Evolutionary conservation across 2,329 filamentous ascomycete genomes (phyloP).

Genomic region (Rutstroemia sp.): DNA sequence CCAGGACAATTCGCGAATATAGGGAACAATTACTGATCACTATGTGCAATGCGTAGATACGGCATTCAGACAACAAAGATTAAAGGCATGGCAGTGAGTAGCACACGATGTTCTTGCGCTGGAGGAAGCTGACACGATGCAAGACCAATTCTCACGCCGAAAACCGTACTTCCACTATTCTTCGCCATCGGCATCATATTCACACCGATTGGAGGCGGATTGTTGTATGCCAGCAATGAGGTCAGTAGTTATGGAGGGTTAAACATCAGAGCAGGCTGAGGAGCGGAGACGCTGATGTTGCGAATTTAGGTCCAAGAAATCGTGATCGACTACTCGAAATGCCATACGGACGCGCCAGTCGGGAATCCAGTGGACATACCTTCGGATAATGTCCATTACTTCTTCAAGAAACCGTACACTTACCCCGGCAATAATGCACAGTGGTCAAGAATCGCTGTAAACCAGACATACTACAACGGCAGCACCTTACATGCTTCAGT

Average conservation of each 20-base stretch:
- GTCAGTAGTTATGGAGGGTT: conserved; percentile 38
- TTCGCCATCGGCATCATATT: conserved; percentile 88
- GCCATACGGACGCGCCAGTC: conserved; percentile 48
- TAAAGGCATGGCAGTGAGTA: conserved; percentile 96
- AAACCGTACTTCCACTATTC: conserved; percentile 86
- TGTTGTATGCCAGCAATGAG: conserved; percentile 78
- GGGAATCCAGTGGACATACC: conserved; percentile 16
- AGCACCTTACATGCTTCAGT: conserved; percentile 20
- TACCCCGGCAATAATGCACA: conserved; percentile 14
- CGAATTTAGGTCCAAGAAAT: conserved; percentile 57
- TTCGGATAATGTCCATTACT: neutral
- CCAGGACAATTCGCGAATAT: conserved; percentile 8
- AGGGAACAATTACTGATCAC: conserved; percentile 16
- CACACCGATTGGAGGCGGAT: conserved; percentile 79
- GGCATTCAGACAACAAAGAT: conserved; percentile 89
- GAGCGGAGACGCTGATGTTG: neutral
- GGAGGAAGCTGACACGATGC: conserved; percentile 18
- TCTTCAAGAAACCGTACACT: conserved; percentile 52
- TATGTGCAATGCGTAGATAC: conserved; percentile 55
- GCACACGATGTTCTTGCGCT: conserved; percentile 8
- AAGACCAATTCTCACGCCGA: conserved; percentile 90
- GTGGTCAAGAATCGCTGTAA: conserved; percentile 28
- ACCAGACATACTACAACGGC: conserved; percentile 34
- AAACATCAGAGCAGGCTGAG: neutral
- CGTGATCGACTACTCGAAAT: conserved; percentile 82